phyloP scores from a whole-genome alignment of 2,329 filamentous ascomycete species.

The Aspergillus sp. region DNA sequence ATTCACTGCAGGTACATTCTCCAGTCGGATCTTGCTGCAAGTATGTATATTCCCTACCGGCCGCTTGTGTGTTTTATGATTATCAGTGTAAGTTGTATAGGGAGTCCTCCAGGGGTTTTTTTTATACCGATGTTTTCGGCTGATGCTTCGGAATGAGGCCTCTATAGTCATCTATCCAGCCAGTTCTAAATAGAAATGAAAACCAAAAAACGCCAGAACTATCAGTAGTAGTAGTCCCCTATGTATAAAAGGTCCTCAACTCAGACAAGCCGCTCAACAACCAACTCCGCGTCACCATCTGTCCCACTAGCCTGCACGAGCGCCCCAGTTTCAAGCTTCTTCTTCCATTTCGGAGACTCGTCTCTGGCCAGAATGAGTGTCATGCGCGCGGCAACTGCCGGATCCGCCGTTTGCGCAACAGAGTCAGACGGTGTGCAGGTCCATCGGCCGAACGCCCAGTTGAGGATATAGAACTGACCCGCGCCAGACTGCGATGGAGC shows the following conservation, averaged over 20 bases:
- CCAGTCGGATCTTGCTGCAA: too few species aligned
- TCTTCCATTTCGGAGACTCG: slow-evolving; percentile 41
- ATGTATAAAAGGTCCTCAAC: slow-evolving; percentile 1
- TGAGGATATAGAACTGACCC: slow-evolving; percentile 67
- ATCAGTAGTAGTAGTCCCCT: too few species aligned
- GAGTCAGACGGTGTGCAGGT: slow-evolving; percentile 60
- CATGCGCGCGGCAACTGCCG: slow-evolving; percentile 28
- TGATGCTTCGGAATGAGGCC: too few species aligned
- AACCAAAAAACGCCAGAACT: too few species aligned
- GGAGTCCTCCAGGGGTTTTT: too few species aligned
- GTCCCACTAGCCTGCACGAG: slow-evolving; percentile 21
- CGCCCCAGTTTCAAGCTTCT: slow-evolving; percentile 34
- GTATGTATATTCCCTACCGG: too few species aligned
- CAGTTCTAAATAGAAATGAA: too few species aligned
- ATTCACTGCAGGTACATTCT: too few species aligned
- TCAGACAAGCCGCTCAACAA: slow-evolving; percentile 28
- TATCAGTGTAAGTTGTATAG: too few species aligned
- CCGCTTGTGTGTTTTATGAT: too few species aligned
- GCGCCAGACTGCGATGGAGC: slow-evolving; percentile 10
- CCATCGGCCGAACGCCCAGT: slow-evolving; percentile 97
- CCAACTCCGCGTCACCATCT: slow-evolving; percentile 15
- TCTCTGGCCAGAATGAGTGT: slow-evolving; percentile 40
- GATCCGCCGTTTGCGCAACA: slow-evolving; percentile 21
- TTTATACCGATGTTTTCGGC: too few species aligned
- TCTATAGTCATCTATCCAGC: too few species aligned